Conservation (phyloP, 2,329 filamentous ascomycete species). For the Aureobasidium musti region DNA sequence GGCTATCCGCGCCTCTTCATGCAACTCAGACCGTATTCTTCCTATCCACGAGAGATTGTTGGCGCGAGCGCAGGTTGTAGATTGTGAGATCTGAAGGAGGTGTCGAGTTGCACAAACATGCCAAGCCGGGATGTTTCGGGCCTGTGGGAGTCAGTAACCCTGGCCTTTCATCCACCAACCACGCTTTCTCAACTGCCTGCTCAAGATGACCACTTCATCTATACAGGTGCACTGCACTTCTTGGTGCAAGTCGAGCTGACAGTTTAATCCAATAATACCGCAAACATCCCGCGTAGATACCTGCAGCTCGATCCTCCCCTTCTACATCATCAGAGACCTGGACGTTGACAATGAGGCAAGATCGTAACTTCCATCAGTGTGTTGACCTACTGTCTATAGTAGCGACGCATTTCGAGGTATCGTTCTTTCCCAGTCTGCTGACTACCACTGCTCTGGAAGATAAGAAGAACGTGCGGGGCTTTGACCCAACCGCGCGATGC, state of each 20-base stretch:
- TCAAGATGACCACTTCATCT: not conserved
- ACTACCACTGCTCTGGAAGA: not conserved
- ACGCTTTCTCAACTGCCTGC: not conserved
- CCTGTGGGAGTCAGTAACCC: not conserved
- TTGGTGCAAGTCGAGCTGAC: not conserved
- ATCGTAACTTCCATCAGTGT: not conserved
- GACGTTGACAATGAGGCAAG: not conserved
- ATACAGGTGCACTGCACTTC: not conserved
- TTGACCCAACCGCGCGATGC: not conserved
- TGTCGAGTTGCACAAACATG: not conserved
- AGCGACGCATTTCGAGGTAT: not conserved
- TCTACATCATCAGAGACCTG: too few species aligned
- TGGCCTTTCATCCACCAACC: not conserved
- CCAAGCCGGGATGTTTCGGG: slow-evolving; percentile 2
- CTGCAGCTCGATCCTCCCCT: too few species aligned
- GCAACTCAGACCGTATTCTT: not conserved
- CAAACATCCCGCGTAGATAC: too few species aligned
- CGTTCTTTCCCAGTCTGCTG: not conserved
- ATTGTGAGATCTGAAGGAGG: not conserved
- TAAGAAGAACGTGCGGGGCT: not conserved
- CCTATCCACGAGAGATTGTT: not conserved
- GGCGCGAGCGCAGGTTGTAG: not conserved
- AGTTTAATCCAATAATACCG: not conserved
- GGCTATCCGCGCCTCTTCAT: not conserved
- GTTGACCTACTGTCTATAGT: not conserved